Evolutionary conservation across 1,284 basidiomycete genomes (phyloP).

Genomic region (Chalciporus sp.): DNA sequence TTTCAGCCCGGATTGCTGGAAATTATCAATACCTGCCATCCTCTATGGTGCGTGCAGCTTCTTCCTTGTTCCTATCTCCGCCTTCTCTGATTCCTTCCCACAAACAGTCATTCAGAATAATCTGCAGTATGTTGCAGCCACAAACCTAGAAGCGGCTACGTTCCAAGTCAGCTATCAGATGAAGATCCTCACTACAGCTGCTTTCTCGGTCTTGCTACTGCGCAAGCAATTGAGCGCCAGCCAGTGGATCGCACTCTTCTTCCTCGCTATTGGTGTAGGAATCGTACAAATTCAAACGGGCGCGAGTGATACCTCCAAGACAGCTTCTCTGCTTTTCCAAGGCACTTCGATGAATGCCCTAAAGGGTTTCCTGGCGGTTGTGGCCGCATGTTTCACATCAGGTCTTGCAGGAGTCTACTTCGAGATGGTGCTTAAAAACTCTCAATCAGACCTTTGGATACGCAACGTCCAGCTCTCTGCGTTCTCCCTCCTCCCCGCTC

Average conservation of each 20-base stretch:
- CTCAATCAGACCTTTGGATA: slow-evolving; percentile 90
- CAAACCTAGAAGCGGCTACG: slow-evolving; percentile 91
- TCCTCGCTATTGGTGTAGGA: slow-evolving; percentile 89
- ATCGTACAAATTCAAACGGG: slow-evolving; percentile 87
- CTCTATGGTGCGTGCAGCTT: slow-evolving; percentile 53
- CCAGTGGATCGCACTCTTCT: slow-evolving; percentile 85
- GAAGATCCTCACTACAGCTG: slow-evolving; percentile 97
- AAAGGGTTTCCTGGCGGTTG: slow-evolving; percentile 87
- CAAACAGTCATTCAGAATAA: slow-evolving; percentile 88
- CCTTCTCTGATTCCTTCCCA: slow-evolving; percentile 2
- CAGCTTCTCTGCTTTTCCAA: slow-evolving; percentile 37
- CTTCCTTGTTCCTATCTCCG: background rate
- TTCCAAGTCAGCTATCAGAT: slow-evolving; percentile 97
- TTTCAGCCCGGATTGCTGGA: slow-evolving; percentile 74
- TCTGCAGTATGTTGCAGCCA: slow-evolving; percentile 92
- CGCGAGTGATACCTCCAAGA: slow-evolving; percentile 38
- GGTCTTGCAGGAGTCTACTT: slow-evolving; percentile 99
- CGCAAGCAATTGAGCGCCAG: slow-evolving; percentile 72
- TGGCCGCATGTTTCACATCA: slow-evolving; percentile 91
- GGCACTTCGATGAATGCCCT: slow-evolving; percentile 72
- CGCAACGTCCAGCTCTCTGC: slow-evolving; percentile 95
- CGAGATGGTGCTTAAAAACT: slow-evolving; percentile 95
- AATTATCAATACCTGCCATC: slow-evolving; percentile 80
- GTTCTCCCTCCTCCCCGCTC: slow-evolving; percentile 90
- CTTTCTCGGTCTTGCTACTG: slow-evolving; percentile 90